A percentile compares a stretch with the other conserved stretches of the same genome.
Conservation (phyloP, 352 stramenopile species). For the Globisporangium rhizosaccharum region DNA sequence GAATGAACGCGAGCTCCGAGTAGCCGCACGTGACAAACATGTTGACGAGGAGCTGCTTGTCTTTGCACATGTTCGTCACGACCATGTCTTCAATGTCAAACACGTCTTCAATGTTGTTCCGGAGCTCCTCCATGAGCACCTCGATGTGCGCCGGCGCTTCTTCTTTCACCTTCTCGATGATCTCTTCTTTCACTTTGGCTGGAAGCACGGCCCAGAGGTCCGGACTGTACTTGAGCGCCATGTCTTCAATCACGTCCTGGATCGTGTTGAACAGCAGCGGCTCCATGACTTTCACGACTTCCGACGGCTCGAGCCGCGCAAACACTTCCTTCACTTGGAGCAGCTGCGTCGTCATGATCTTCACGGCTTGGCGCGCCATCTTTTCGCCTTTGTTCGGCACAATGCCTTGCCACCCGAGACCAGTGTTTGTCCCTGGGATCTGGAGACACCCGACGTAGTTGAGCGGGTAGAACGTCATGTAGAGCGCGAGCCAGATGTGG, state of each 20-base stretch:
- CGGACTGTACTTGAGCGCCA: constrained; percentile 87
- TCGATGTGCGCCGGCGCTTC: constrained; percentile 90
- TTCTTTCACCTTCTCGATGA: constrained; percentile 93
- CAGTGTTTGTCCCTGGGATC: constrained; percentile 85
- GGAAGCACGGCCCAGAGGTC: constrained; percentile 78
- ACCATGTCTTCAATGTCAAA: constrained; percentile 96
- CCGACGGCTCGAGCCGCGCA: constrained; percentile 80
- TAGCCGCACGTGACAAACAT: constrained; percentile 93
- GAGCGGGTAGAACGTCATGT: constrained; percentile 98
- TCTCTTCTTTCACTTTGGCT: constrained; percentile 81
- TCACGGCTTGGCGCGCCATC: constrained; percentile 93
- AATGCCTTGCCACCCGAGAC: constrained; percentile 96
- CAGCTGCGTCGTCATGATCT: constrained; percentile 93
- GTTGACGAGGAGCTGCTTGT: constrained; percentile 94
- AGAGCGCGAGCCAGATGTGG: constrained; percentile 95
- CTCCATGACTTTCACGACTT: constrained; percentile 91
- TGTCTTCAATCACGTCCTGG: constrained; percentile 82
- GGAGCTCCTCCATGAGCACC: constrained; percentile 93
- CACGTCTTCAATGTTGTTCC: constrained; percentile 93
- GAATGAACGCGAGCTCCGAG: constrained; percentile 89
- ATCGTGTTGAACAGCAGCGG: constrained; percentile 89
- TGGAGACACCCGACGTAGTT: constrained; percentile 90
- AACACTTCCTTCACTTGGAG: constrained; percentile 93
- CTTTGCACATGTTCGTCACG: constrained; percentile 90
- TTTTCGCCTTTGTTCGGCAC: constrained; percentile 96